phyloP scores from a whole-genome alignment of 176 grass and related monocot species.

The Avena sativa region DNA sequence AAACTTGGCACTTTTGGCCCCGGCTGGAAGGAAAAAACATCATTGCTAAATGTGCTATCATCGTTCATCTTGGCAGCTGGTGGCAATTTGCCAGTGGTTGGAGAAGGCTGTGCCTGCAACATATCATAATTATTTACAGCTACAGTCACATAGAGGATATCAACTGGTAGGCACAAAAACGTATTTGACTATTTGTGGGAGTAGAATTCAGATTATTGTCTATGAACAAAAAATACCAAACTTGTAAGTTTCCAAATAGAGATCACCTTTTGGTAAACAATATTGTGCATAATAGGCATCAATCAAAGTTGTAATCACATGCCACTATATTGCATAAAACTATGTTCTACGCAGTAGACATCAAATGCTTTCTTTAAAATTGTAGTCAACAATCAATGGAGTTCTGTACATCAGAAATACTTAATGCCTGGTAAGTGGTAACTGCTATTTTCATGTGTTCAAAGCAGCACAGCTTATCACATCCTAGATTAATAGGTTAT shows the following conservation, averaged over 20 bases:
- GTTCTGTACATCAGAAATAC: constrained; percentile 19
- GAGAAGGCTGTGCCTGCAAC: constrained; percentile 84
- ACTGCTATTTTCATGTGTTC: constrained; percentile 23
- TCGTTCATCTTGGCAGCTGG: constrained; percentile 29
- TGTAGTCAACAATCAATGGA: constrained; percentile 19
- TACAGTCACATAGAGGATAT: constrained; percentile 33
- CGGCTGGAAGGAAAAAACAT: constrained; percentile 82
- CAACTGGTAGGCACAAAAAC: not conserved
- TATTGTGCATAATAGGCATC: constrained; percentile 8
- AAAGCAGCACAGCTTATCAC: constrained; percentile 12
- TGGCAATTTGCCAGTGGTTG: constrained; percentile 82
- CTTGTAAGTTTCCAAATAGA: constrained; percentile 27
- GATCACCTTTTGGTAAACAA: constrained; percentile 28
- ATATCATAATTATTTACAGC: constrained; percentile 28
- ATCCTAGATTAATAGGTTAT: not conserved
- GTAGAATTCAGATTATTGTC: constrained; percentile 10
- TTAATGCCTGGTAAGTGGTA: not conserved
- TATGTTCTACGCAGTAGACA: constrained; percentile 18
- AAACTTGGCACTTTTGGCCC: constrained; percentile 51
- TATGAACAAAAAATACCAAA: constrained; percentile 19
- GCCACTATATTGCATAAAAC: constrained; percentile 30
- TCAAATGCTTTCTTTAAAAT: constrained; percentile 6
- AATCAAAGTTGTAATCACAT: constrained; percentile 1
- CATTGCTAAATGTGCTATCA: constrained; percentile 53
- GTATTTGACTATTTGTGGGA: not conserved